A percentile compares a stretch with the other conserved stretches of the same genome.
Conservation (phyloP, 164 flowering plant species). For the Aristolochia fimbriata region DNA sequence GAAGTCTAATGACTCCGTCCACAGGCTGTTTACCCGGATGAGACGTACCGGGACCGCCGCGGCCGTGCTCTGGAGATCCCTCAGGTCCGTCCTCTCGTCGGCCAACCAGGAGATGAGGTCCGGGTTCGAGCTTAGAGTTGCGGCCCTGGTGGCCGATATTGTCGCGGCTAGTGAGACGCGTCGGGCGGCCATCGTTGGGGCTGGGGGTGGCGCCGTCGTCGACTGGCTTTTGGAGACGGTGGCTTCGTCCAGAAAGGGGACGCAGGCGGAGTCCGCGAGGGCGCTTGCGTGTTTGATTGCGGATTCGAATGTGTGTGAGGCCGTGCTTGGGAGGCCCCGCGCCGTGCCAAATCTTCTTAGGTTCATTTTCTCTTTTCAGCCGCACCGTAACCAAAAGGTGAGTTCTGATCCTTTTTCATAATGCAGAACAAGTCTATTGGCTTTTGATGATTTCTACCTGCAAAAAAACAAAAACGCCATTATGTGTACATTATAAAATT, state of each 20-base stretch:
- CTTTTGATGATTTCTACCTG: background rate
- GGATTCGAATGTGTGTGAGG: slow-evolving; percentile 56
- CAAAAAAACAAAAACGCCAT: background rate
- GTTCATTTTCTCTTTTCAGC: slow-evolving; percentile 83
- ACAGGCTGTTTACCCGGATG: slow-evolving; percentile 32
- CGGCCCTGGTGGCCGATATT: slow-evolving; percentile 83
- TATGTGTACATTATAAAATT: background rate
- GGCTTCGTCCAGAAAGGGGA: slow-evolving; percentile 35
- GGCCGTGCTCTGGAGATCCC: slow-evolving; percentile 73
- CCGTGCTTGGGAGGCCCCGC: slow-evolving; percentile 69
- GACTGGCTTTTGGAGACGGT: slow-evolving; percentile 94
- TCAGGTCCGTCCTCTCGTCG: slow-evolving; percentile 70
- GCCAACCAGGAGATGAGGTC: slow-evolving; percentile 80
- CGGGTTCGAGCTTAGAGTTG: slow-evolving; percentile 85
- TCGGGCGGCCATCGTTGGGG: slow-evolving; percentile 70
- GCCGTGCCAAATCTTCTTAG: slow-evolving; percentile 72
- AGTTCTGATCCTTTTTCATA: background rate
- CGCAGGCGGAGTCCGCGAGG: slow-evolving; percentile 89
- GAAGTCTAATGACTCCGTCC: slow-evolving; percentile 33
- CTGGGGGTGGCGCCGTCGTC: slow-evolving; percentile 89
- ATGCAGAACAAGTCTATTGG: background rate
- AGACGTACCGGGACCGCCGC: slow-evolving; percentile 78
- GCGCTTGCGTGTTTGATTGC: slow-evolving; percentile 83
- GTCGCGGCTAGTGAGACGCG: slow-evolving; percentile 64
- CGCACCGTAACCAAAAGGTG: slow-evolving; percentile 50